phyloP scores from a whole-genome alignment of 1,284 basidiomycete species.

The Pisolithus thermaeus region DNA sequence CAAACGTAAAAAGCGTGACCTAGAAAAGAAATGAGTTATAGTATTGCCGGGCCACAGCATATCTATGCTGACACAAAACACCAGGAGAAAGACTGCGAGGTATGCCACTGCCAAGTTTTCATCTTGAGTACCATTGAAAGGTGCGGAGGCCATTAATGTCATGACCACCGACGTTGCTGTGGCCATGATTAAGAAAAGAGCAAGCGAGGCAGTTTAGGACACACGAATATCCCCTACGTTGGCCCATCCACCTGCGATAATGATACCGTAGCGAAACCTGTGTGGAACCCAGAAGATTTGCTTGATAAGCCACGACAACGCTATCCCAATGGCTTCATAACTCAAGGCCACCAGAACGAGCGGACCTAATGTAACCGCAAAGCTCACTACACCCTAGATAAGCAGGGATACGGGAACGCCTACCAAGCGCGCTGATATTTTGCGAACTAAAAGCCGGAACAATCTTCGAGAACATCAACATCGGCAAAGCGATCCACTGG shows the following conservation, averaged over 20 bases:
- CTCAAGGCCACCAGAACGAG: conserved; percentile 47
- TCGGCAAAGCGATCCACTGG: conserved; percentile 64
- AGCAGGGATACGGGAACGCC: conserved; percentile 6
- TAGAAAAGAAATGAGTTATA: conserved; percentile 17
- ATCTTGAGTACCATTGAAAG: conserved; percentile 47
- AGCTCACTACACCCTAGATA: not conserved
- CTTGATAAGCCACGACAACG: conserved; percentile 51
- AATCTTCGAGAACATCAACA: conserved; percentile 73
- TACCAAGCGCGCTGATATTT: conserved; percentile 61
- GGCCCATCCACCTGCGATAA: conserved; percentile 59
- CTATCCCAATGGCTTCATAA: conserved; percentile 49
- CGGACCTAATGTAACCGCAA: conserved; percentile 37
- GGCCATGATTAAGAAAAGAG: not conserved
- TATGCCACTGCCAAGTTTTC: conserved; percentile 62
- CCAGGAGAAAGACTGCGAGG: conserved; percentile 40
- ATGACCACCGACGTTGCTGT: conserved; percentile 60
- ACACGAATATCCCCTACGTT: conserved; percentile 66
- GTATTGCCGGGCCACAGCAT: not conserved
- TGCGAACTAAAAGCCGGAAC: conserved; percentile 65
- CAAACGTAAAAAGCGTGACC: conserved; percentile 61
- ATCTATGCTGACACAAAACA: conserved; percentile 35
- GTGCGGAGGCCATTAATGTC: conserved; percentile 45
- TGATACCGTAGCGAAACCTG: conserved; percentile 64
- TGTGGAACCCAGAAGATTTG: conserved; percentile 75
- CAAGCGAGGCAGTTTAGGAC: conserved; percentile 24